Conservation (phyloP, 495 filamentous ascomycete species). For the Bathelium albidoporum region DNA sequence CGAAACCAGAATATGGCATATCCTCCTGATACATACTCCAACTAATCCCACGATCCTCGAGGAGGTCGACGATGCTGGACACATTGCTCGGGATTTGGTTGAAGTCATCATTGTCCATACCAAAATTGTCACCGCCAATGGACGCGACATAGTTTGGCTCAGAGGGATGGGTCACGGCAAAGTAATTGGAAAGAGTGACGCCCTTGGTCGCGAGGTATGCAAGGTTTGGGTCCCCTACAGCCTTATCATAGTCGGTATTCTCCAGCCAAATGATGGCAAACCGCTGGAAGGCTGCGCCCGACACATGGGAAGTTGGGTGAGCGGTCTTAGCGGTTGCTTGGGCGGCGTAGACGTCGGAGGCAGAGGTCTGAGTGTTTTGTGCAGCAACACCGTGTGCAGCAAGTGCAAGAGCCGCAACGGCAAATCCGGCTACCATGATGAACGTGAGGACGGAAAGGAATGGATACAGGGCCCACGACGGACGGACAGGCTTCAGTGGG, state of each 20-base stretch:
- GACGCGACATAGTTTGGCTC: constrained; percentile 29
- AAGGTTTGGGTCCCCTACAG: constrained; percentile 27
- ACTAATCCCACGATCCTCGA: constrained; percentile 26
- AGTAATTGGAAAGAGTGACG: constrained; percentile 29
- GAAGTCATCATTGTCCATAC: constrained; percentile 30
- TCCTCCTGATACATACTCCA: constrained; percentile 30
- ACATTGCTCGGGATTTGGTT: constrained; percentile 26
- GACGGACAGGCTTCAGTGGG: not conserved
- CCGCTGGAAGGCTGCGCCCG: constrained; percentile 27
- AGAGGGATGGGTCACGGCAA: constrained; percentile 46
- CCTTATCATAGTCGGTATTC: constrained; percentile 29
- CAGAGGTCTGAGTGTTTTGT: constrained; percentile 13
- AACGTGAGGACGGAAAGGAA: not conserved
- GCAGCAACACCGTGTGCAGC: constrained; percentile 6
- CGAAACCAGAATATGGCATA: constrained; percentile 30
- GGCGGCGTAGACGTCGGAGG: constrained; percentile 15
- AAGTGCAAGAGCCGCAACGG: constrained; percentile 13
- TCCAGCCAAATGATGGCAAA: constrained; percentile 30
- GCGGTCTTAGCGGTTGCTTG: constrained; percentile 16
- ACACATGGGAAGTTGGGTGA: constrained; percentile 23
- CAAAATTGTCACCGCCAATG: constrained; percentile 27
- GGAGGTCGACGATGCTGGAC: constrained; percentile 26
- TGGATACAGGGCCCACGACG: not conserved
- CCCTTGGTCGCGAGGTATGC: constrained; percentile 25
- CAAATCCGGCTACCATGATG: constrained; percentile 4